A percentile compares a stretch with the other conserved stretches of the same genome.
Conservation (phyloP, 2,329 filamentous ascomycete species). For the Phaeosphaeriaceae sp. region DNA sequence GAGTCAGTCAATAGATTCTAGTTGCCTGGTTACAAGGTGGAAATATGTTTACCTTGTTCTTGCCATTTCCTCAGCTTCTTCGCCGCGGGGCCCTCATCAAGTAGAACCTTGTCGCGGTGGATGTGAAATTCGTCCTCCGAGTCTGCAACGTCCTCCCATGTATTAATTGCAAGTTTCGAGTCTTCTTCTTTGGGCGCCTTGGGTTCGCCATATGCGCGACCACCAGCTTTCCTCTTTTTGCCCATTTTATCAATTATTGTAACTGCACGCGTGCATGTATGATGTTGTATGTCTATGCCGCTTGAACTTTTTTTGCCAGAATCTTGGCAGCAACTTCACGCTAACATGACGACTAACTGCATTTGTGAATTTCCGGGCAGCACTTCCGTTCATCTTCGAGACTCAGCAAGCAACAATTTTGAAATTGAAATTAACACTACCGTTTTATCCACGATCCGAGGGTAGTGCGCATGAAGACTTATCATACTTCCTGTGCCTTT, state of each 20-base stretch:
- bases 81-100: slow-evolving; percentile 79
- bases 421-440: too few relatives aligned
- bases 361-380: not conserved
- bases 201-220: slow-evolving; percentile 48
- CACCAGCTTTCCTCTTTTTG: slow-evolving; percentile 72
- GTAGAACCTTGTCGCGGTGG: slow-evolving; percentile 81
- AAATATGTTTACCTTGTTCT: slow-evolving; percentile 63
- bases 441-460: too few relatives aligned
- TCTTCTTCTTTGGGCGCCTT: slow-evolving; percentile 43
- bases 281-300: slow-evolving; percentile 10
- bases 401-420: too few relatives aligned
- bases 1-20: slow-evolving; percentile 1
- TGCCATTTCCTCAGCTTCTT: slow-evolving; percentile 76
- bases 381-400: too few relatives aligned
- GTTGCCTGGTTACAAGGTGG: too few relatives aligned
- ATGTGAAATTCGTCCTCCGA: slow-evolving; percentile 94
- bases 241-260: slow-evolving; percentile 49
- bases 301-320: slow-evolving; percentile 33
- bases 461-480: too few relatives aligned
- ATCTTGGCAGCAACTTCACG: slow-evolving; percentile 38
- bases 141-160: slow-evolving; percentile 85
- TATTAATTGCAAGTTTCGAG: slow-evolving; percentile 64
- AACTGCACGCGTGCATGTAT: not conserved
- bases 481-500: not conserved
- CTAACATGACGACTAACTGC: not conserved